Conservation (phyloP, 345 rosid genomes). For the Lepidium africanum region DNA sequence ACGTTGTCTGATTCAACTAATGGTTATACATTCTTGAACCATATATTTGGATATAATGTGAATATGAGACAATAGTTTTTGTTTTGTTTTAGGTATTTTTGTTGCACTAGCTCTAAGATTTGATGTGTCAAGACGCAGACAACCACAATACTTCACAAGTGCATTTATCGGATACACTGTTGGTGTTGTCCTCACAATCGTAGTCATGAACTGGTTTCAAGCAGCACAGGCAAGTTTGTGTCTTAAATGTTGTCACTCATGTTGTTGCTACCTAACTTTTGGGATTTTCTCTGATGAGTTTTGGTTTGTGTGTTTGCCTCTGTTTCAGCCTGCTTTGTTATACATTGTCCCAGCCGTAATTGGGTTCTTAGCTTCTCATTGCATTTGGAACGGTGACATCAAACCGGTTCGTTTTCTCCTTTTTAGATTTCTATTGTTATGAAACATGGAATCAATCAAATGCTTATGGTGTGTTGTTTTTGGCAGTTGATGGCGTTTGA, state of each 20-base stretch:
- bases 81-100: constrained; percentile 61
- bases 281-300: not conserved
- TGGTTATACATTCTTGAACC: not conserved
- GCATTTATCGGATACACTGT: constrained; percentile 76
- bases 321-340: constrained; percentile 86
- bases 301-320: not conserved
- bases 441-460: too few species aligned
- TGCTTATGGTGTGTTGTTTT: not conserved
- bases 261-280: not conserved
- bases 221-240: constrained; percentile 76
- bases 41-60: not conserved
- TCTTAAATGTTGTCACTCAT: not conserved
- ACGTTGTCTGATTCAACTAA: constrained; percentile 10
- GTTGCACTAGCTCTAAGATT: constrained; percentile 93
- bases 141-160: constrained; percentile 86
- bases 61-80: not conserved
- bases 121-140: constrained; percentile 86
- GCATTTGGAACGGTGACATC: constrained; percentile 86
- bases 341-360: constrained; percentile 92
- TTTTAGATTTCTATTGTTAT: not conserved
- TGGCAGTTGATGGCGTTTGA: constrained; percentile 89
- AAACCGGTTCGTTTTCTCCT: constrained; percentile 62
- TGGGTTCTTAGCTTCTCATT: constrained; percentile 89
- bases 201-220: constrained; percentile 99
- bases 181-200: constrained; percentile 78